Conservation (phyloP, 2,329 filamentous ascomycete genomes). For the Beauveria rudraprayagi region DNA sequence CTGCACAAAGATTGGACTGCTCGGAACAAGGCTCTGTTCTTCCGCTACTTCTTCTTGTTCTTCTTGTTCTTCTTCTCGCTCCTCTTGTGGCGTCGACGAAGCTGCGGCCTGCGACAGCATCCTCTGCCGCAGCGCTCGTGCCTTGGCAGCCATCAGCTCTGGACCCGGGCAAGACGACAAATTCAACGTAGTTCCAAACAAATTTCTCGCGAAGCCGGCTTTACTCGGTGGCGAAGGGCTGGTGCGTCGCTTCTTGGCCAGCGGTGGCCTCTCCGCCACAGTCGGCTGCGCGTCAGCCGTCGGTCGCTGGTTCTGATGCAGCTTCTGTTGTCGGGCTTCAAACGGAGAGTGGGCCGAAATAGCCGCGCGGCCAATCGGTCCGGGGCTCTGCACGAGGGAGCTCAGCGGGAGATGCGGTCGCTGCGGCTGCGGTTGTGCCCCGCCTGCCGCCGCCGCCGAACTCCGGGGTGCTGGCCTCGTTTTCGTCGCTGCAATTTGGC, state of each 20-base stretch:
- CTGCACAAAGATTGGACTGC: constrained; percentile 3
- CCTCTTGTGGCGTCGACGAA: background rate
- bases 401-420: constrained; percentile 36
- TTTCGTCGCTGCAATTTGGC: constrained; percentile 36
- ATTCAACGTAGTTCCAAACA: constrained; percentile 28
- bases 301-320: constrained; percentile 1
- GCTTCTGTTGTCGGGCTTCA: constrained; percentile 21
- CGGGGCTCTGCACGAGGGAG: constrained; percentile 23
- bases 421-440: constrained; percentile 22
- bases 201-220: constrained; percentile 23
- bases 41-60: background rate
- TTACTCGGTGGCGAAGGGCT: constrained; percentile 26
- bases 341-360: constrained; percentile 27
- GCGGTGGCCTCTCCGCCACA: constrained; percentile 13
- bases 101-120: constrained; percentile 13
- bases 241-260: constrained; percentile 21
- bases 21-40: background rate
- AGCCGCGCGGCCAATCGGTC: constrained; percentile 24
- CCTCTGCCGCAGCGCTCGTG: constrained; percentile 16
- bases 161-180: constrained; percentile 19
- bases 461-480: constrained; percentile 16
- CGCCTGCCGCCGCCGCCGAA: constrained; percentile 4
- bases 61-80: too few relatives aligned
- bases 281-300: background rate
- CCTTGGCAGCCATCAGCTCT: constrained; percentile 12